Conservation (phyloP, 2,329 filamentous ascomycete genomes). For the Aspergillus eucalypticola region DNA sequence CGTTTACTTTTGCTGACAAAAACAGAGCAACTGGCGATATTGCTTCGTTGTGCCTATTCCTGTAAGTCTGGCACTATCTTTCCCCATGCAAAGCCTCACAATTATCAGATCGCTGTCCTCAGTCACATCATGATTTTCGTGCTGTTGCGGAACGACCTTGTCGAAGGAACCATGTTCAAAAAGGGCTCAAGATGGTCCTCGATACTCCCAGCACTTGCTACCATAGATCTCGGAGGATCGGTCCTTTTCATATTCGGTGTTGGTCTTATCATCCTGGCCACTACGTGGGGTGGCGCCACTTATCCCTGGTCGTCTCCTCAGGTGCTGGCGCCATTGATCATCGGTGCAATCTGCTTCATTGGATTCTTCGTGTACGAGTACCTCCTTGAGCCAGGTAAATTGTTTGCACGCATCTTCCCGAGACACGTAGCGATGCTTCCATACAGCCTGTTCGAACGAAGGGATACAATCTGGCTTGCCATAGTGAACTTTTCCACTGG, state of each 20-base stretch:
- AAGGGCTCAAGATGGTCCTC: conserved; percentile 32
- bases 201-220: conserved; percentile 53
- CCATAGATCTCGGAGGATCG: conserved; percentile 59
- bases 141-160: conserved; percentile 59
- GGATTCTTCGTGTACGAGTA: conserved; percentile 56
- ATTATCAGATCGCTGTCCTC: conserved; percentile 45
- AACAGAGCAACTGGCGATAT: conserved; percentile 62
- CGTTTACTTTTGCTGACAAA: conserved; percentile 41
- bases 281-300: conserved; percentile 58
- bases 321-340: conserved; percentile 52
- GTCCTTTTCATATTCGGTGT: conserved; percentile 58
- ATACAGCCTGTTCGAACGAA: conserved; percentile 57
- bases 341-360: conserved; percentile 47
- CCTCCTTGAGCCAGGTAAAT: conserved; percentile 53
- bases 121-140: conserved; percentile 58
- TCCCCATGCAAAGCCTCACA: conserved; percentile 27
- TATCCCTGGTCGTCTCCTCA: conserved; percentile 55
- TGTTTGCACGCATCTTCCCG: conserved; percentile 52
- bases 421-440: conserved; percentile 65
- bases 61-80: conserved; percentile 39
- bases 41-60: conserved; percentile 67
- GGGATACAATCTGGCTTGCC: conserved; percentile 63
- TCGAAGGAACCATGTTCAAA: conserved; percentile 51
- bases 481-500: conserved; percentile 63
- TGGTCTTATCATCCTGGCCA: conserved; percentile 55